Conservation (phyloP, 345 rosid genomes). For the Geranium rotundifolium region DNA sequence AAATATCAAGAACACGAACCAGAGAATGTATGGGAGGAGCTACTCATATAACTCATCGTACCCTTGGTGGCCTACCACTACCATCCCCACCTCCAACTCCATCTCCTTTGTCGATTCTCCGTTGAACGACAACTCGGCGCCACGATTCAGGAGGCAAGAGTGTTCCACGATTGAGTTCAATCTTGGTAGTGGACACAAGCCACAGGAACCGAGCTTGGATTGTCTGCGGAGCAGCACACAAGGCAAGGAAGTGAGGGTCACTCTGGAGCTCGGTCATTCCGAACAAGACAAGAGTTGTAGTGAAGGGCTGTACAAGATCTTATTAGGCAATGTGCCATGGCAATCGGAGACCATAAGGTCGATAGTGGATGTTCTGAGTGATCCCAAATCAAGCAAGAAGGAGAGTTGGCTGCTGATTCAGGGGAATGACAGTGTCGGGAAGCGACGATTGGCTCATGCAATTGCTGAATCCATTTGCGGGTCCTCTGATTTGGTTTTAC, state of each 20-base stretch:
- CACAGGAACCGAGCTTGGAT: slow-evolving; percentile 42
- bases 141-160: slow-evolving; percentile 58
- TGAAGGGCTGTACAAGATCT: slow-evolving; percentile 21
- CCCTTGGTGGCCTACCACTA: slow-evolving; percentile 41
- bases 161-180: slow-evolving; percentile 62
- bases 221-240: slow-evolving; percentile 36
- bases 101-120: slow-evolving; percentile 34
- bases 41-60: slow-evolving; percentile 24
- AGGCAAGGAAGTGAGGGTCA: slow-evolving; percentile 56
- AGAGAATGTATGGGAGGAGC: slow-evolving; percentile 19
- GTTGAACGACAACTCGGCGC: slow-evolving; percentile 30
- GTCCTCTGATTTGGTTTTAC: slow-evolving; percentile 35
- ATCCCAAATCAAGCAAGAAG: slow-evolving; percentile 19
- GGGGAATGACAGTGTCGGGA: slow-evolving; percentile 61
- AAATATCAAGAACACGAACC: slow-evolving; percentile 14
- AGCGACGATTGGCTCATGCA: slow-evolving; percentile 60
- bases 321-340: slow-evolving; percentile 68
- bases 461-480: slow-evolving; percentile 48
- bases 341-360: slow-evolving; percentile 46
- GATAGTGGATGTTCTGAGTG: slow-evolving; percentile 32
- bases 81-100: slow-evolving; percentile 33
- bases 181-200: slow-evolving; percentile 18
- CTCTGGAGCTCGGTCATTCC: slow-evolving; percentile 83
- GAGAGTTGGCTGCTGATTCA: slow-evolving; percentile 51
- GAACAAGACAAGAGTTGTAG: slow-evolving; percentile 14